Evolutionary conservation across 495 filamentous ascomycete species (phyloP).

Genomic region (Daldinia bambusicola): DNA sequence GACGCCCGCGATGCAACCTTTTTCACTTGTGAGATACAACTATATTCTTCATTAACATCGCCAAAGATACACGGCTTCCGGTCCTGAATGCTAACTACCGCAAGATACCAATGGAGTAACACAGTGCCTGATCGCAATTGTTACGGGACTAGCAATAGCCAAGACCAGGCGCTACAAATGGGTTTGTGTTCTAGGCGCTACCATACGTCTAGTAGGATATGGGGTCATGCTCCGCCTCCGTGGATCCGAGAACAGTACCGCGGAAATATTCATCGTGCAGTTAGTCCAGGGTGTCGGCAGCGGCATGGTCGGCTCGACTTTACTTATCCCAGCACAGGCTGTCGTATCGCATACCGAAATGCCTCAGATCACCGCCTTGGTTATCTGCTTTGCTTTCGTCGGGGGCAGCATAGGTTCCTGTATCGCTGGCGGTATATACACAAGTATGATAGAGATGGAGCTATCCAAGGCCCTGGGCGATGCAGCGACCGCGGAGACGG

Average conservation of each 20-base stretch:
- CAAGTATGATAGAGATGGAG: slow-evolving; percentile 50
- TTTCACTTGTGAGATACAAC: slow-evolving; percentile 45
- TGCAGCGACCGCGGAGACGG: slow-evolving; percentile 34
- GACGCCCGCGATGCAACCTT: slow-evolving; percentile 57
- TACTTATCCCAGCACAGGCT: slow-evolving; percentile 58
- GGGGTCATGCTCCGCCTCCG: slow-evolving; percentile 62
- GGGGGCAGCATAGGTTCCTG: slow-evolving; percentile 60
- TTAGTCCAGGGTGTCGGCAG: slow-evolving; percentile 60
- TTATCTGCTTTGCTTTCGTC: slow-evolving; percentile 56
- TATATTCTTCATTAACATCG: neutral
- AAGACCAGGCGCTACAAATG: slow-evolving; percentile 59
- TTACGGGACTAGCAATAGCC: slow-evolving; percentile 55
- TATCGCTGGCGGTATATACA: slow-evolving; percentile 62
- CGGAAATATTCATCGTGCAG: slow-evolving; percentile 60
- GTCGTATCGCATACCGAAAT: slow-evolving; percentile 58
- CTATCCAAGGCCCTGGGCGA: slow-evolving; percentile 47
- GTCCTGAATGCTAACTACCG: slow-evolving; percentile 6
- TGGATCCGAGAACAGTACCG: slow-evolving; percentile 56
- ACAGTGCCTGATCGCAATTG: slow-evolving; percentile 56
- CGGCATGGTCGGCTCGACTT: slow-evolving; percentile 58
- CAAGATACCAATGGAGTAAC: slow-evolving; percentile 56
- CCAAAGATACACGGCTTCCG: neutral
- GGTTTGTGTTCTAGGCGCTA: slow-evolving; percentile 54
- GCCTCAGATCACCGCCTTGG: slow-evolving; percentile 59
- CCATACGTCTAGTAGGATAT: slow-evolving; percentile 59